phyloP scores from a whole-genome alignment of 1,284 basidiomycete genomes.

The Moesziomyces sp. region DNA sequence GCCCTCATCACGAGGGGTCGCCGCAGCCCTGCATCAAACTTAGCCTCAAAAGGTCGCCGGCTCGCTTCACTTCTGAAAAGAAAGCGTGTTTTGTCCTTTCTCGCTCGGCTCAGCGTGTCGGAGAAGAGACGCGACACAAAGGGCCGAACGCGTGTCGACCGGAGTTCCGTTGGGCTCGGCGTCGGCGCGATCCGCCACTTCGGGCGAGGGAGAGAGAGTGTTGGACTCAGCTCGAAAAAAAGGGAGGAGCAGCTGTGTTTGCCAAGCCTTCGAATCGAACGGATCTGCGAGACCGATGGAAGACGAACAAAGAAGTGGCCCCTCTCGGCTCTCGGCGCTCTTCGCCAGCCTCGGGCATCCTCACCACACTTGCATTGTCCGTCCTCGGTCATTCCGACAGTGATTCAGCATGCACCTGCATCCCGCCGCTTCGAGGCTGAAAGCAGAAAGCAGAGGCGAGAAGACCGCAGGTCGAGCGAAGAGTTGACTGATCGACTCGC shows the following conservation, averaged over 20 bases:
- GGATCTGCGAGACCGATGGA: conserved; percentile 7
- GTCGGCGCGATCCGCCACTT: conserved; percentile 7
- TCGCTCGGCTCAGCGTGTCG: too few relatives aligned
- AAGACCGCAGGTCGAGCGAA: too few relatives aligned
- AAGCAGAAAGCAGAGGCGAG: too few relatives aligned
- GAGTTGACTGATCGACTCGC: too few relatives aligned
- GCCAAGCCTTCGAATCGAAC: conserved; percentile 25
- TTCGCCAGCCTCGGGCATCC: too few relatives aligned
- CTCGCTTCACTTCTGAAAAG: not conserved
- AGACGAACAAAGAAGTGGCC: not conserved
- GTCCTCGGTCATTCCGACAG: too few relatives aligned
- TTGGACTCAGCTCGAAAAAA: not conserved
- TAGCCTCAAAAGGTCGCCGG: too few relatives aligned
- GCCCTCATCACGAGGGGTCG: not conserved
- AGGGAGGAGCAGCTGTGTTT: conserved; percentile 5
- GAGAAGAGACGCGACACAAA: not conserved
- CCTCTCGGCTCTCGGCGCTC: conserved; percentile 4
- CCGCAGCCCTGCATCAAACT: too few relatives aligned
- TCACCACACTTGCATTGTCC: too few relatives aligned
- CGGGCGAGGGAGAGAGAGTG: too few relatives aligned
- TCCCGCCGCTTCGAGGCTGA: too few relatives aligned
- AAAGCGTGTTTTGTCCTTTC: not conserved
- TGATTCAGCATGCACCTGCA: too few relatives aligned
- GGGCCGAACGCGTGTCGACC: not conserved
- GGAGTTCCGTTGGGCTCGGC: conserved; percentile 37